Evolutionary conservation across 73 alveolate species (phyloP), one percentile per base, ranked within the genome.

Genomic region (Symbiodinium pilosum): DNA sequence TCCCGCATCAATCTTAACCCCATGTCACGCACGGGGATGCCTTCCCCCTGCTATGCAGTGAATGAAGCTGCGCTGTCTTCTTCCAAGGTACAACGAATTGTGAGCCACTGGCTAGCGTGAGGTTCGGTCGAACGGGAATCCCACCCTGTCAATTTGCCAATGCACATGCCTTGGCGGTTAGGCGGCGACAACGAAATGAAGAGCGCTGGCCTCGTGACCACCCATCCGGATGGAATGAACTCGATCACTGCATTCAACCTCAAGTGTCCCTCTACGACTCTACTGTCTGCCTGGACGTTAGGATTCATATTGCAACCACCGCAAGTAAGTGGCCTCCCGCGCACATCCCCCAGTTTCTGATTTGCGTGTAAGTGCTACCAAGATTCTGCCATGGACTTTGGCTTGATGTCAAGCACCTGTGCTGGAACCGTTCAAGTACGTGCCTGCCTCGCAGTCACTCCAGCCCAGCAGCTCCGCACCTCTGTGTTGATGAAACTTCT

Each of bases 141-240:
- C 52, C 96, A n/a, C 34, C 41, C 85, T n/a, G 59, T 47, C 59
- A 9, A 47, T 47, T 6, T 47, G 59, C 14, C 59, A 9, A 14
- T 47, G 59, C 14, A 6, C 59, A 14, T 47, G 59, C 14, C 21
- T 47, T 6, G 14, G 59, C 14, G 59, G n/a, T n/a, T n/a, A n/a
- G n/a, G n/a, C n/a, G n/a, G n/a, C n/a, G n/a, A n/a, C n/a, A n/a
- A n/a, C n/a, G n/a, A 54, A 54, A 54, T 30, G 71, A 26, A 54
- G 7, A 2, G 81, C 6, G 56, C 89, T 38, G 26, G 36, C 96
- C 77, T 64, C 88, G n/a, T 91, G 96, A 30, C 96, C 96, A 9
- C 88, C 96, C 96, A 91, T 91, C 43, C 96, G 96, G 38, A 91
- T 47, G 14, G 96, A 26, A 39, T 91, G 87, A 32, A 91, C 96